Evolutionary conservation across 192 early-diverging fungal species (phyloP).

Genomic region (Spizellomyces punctatus): DNA sequence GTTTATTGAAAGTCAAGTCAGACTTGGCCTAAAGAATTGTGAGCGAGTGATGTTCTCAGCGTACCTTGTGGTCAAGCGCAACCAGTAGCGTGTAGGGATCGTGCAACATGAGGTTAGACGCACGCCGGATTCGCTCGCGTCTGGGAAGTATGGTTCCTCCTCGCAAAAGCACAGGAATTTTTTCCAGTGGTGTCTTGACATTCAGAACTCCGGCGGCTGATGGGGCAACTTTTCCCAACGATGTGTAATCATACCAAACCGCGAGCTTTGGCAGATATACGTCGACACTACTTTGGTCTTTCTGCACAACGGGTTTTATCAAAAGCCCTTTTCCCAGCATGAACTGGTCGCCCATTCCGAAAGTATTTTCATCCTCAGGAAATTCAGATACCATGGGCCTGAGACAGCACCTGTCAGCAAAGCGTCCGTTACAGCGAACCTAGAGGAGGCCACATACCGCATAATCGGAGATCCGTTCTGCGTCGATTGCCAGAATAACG

Average conservation of each 20-base stretch:
- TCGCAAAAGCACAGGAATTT: constrained; percentile 83
- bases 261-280: constrained; percentile 70
- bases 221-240: constrained; percentile 37
- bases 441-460: constrained; percentile 24
- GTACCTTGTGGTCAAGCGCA: constrained; percentile 56
- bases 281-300: constrained; percentile 60
- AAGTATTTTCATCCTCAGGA: constrained; percentile 76
- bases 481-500: constrained; percentile 80
- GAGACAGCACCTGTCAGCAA: not conserved
- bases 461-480: constrained; percentile 80
- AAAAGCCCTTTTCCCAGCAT: constrained; percentile 87
- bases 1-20: no score
- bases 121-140: constrained; percentile 81
- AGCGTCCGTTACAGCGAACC: not conserved
- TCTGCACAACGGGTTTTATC: constrained; percentile 65
- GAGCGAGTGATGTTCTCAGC: constrained; percentile 2
- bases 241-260: constrained; percentile 75
- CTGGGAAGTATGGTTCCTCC: constrained; percentile 89
- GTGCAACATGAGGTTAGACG: constrained; percentile 72
- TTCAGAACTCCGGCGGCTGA: constrained; percentile 28
- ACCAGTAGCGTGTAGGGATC: constrained; percentile 94
- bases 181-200: constrained; percentile 70
- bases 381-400: constrained; percentile 90
- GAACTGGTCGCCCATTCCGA: constrained; percentile 82
- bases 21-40: constrained; percentile 19